Percentiles rank a stretch among this genome's conserved stretches.
phyloP scores from a whole-genome alignment of 495 filamentous ascomycete genomes.

The Lasiosphaeria miniovina region DNA sequence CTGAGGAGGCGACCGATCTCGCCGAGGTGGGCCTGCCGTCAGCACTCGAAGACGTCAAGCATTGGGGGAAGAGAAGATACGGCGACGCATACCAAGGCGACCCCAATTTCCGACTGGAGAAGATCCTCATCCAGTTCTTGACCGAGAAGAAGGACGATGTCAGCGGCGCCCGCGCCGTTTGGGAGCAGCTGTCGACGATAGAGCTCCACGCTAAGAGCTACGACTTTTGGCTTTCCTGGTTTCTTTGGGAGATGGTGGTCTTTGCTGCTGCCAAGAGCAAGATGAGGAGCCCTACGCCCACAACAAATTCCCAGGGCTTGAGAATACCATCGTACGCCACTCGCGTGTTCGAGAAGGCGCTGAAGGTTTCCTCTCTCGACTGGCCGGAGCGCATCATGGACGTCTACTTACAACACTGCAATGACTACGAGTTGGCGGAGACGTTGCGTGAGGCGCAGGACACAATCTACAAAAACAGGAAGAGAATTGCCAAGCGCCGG shows the following conservation, averaged over 20 bases:
- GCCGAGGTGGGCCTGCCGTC: conserved; percentile 86
- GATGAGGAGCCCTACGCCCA: conserved; percentile 44
- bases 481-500: conserved; percentile 60
- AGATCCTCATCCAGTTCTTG: conserved; percentile 86
- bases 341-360: conserved; percentile 67
- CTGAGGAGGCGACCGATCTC: conserved; percentile 86
- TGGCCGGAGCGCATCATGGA: conserved; percentile 90
- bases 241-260: conserved; percentile 79
- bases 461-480: conserved; percentile 62
- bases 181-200: conserved; percentile 60
- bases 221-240: conserved; percentile 91
- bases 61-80: conserved; percentile 72
- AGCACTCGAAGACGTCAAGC: conserved; percentile 76
- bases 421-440: conserved; percentile 75
- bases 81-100: conserved; percentile 76
- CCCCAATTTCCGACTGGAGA: conserved; percentile 80
- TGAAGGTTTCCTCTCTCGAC: conserved; percentile 69
- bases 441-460: conserved; percentile 68
- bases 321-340: conserved; percentile 63
- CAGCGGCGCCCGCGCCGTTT: conserved; percentile 64
- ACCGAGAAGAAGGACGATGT: conserved; percentile 67
- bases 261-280: conserved; percentile 40
- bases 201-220: conserved; percentile 67
- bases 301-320: conserved; percentile 30
- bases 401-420: conserved; percentile 77